These are phyloP conservation scores for Hyphopichia homilentoma DNA, from an alignment of 805 yeast genomes.

Conservation along the genomic window DNA sequence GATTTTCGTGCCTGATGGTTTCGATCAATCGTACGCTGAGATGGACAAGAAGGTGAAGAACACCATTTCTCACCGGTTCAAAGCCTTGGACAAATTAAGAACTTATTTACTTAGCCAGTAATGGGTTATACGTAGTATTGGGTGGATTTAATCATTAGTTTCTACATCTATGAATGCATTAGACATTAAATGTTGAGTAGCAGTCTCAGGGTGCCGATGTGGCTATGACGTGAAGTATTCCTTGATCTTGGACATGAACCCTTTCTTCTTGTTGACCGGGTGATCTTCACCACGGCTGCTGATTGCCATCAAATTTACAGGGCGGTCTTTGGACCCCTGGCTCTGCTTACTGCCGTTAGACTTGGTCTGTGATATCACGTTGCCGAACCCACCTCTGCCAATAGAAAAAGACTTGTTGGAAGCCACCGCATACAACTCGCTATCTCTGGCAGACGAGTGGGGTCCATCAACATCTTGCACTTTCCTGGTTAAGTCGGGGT, in stretches of 20 bases:
- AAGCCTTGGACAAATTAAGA: conserved; percentile 72
- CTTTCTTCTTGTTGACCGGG: conserved; percentile 19
- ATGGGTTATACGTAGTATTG: too few species aligned
- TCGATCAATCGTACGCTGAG: conserved; percentile 72
- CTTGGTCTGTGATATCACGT: conserved; percentile 39
- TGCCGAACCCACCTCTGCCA: conserved; percentile 69
- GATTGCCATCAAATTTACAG: conserved; percentile 34
- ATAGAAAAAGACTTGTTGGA: conserved; percentile 46
- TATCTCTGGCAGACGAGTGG: conserved; percentile 13
- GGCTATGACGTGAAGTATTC: conserved; percentile 25
- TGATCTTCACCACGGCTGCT: conserved; percentile 32
- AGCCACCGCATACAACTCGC: conserved; percentile 39
- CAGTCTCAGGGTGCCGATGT: too few species aligned
- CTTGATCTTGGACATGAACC: conserved; percentile 46
- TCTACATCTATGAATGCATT: too few species aligned
- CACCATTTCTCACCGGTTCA: conserved; percentile 79
- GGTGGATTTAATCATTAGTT: too few species aligned
- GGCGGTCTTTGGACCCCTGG: conserved; percentile 12
- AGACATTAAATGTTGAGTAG: too few species aligned
- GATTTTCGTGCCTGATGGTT: conserved; percentile 79
- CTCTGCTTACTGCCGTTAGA: conserved; percentile 18
- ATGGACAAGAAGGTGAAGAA: conserved; percentile 77
- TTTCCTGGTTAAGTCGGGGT: conserved; percentile 54
- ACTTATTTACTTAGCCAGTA: conserved; percentile 39
- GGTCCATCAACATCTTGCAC: conserved; percentile 62